Conservation (phyloP, 306 rosid genomes). For the Rosa lucieae region DNA sequence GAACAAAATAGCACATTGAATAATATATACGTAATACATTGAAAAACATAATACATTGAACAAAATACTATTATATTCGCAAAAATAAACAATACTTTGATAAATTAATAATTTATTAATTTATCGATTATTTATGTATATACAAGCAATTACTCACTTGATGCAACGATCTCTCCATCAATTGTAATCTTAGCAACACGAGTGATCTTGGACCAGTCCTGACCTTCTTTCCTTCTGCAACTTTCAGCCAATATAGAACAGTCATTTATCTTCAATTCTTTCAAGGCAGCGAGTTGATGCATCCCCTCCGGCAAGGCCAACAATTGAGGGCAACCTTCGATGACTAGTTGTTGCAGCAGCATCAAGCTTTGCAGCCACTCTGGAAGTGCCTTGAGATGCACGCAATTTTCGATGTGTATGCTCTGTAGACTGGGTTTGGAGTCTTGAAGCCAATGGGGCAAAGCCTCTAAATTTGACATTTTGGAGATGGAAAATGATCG, state of each 20-base stretch:
- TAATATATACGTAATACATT: no score
- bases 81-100: no score
- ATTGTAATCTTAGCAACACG: neutral
- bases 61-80: no score
- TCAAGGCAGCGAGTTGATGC: slow-evolving; percentile 9
- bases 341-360: neutral
- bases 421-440: neutral
- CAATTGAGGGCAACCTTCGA: slow-evolving; percentile 5
- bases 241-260: neutral
- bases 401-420: neutral
- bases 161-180: slow-evolving; percentile 3
- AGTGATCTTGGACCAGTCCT: slow-evolving; percentile 7
- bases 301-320: slow-evolving; percentile 6
- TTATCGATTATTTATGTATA: no score
- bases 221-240: neutral
- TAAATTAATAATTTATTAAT: no score
- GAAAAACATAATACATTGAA: no score
- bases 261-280: slow-evolving; percentile 1
- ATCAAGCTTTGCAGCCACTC: slow-evolving; percentile 11
- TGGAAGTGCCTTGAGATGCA: neutral
- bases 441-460: slow-evolving; percentile 16
- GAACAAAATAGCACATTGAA: no score
- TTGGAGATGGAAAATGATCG: neutral
- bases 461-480: neutral
- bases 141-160: neutral